A percentile compares a stretch with the other conserved stretches of the same genome.
These are phyloP conservation scores for Phylloporus sp. DNA, from an alignment of 768 basidiomycete genomes.

Conservation along the genomic window DNA sequence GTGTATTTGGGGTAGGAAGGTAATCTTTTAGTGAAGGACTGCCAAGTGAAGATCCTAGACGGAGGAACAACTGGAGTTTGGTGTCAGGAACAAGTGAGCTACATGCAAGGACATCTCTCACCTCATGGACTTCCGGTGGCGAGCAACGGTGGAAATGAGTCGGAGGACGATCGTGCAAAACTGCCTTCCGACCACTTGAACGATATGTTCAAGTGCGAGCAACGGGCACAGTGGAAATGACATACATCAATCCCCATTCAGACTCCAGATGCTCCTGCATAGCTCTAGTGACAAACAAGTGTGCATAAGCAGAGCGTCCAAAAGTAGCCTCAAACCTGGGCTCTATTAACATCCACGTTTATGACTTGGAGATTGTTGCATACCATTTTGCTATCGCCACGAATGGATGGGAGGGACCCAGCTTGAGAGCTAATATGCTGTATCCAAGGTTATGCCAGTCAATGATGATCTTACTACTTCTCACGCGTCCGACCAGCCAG, in stretches of 20 bases:
- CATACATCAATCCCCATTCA: conserved; percentile 77
- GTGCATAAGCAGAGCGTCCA: conserved; percentile 78
- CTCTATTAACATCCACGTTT: conserved; percentile 4
- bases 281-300: conserved; percentile 88
- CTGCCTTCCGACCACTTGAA: conserved; percentile 67
- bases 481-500: conserved; percentile 62
- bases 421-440: conserved; percentile 80
- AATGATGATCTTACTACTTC: conserved; percentile 85
- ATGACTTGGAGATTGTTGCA: neutral
- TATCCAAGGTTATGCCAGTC: conserved; percentile 99
- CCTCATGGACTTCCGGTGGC: conserved; percentile 73
- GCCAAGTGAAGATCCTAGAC: conserved; percentile 39
- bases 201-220: conserved; percentile 3
- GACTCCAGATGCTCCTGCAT: conserved; percentile 70
- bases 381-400: conserved; percentile 77
- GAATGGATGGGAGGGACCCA: conserved; percentile 65
- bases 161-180: conserved; percentile 90
- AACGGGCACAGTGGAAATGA: conserved; percentile 10
- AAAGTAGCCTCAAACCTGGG: conserved; percentile 80
- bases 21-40: conserved; percentile 41
- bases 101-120: conserved; percentile 28
- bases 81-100: neutral
- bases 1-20: conserved; percentile 47
- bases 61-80: conserved; percentile 45
- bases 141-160: conserved; percentile 72